Base-by-base conservation (phyloP, 2,329 filamentous ascomycete genomes). In the Clonostachys chloroleuca region DNA sequence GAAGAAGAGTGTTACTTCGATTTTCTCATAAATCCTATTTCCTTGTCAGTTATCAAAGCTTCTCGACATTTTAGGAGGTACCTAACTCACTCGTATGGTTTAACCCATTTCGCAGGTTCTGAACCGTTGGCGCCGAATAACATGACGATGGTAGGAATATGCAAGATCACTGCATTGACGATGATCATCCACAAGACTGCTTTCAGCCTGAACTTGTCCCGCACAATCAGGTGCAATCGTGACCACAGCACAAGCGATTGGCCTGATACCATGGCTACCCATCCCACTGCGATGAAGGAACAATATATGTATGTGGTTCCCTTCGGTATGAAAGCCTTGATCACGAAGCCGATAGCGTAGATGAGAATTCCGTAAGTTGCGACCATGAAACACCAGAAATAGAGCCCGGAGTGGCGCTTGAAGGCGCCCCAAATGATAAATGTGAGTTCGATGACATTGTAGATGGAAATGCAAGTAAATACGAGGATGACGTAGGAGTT, bases 211-310 rank as follows among this genome's bases (percentile, higher is more conserved):
- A 60, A 59, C 6, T 69, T 45, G 65, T 80, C 76, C 12, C 72
- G 73, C 4, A 81, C 64, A 10, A 86, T 70, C 2, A 86, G 68
- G 55, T 84, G 80, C 1, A 86, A 68, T 7, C 82, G 72, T 0
- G 80, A 84, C 66, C 80, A 86, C 3, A 86, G 65, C 2, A 86
- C 81, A 13, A 84, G 54, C 0, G 75, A 75, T 58, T 84, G 80
- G 1, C 81, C 82, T 3, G 80, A 81, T 0, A 85, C 74, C 78
- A 84, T 83, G 3, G 54, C 54, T 12, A 60, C 49, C 63, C 63
- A 66, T 10, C 61, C 61, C 2, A 55, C 10, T 1, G 46, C 14
- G 34, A 62, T 61, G 1, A 58, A 30, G 0, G 59, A 52, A 4
- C 57, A 37, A 30, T 56, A 30, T 30, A 10, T 30, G 24, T 30